phyloP scores from a whole-genome alignment of 164 flowering plant species.

The Magnolia kwangsiensis region DNA sequence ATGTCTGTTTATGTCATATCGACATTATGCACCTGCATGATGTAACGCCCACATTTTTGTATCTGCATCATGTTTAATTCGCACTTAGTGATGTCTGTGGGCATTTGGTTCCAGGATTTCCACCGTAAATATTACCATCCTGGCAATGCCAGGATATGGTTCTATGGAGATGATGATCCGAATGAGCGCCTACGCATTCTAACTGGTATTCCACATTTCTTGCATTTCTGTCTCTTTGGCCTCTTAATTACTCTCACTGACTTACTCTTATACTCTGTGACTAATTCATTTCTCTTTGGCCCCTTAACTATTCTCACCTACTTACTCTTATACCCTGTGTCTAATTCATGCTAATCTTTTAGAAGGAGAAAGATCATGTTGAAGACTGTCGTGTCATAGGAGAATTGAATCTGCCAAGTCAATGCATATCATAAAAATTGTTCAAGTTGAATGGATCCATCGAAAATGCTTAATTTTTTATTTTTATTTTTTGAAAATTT shows the following conservation, averaged over 20 bases:
- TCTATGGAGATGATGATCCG: conserved; percentile 97
- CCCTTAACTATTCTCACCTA: background rate
- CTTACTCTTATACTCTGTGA: background rate
- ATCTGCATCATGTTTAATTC: background rate
- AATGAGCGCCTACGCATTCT: conserved; percentile 77
- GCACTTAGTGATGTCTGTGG: background rate
- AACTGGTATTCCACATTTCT: conserved; percentile 54
- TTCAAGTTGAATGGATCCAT: too few relatives aligned
- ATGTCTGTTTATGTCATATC: background rate
- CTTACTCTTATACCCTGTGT: background rate
- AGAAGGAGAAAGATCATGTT: background rate
- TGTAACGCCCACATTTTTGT: background rate
- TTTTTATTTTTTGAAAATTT: too few relatives aligned
- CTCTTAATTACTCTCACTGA: background rate
- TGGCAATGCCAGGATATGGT: conserved; percentile 97
- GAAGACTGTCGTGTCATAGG: background rate
- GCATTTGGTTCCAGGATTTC: conserved; percentile 62
- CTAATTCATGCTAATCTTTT: background rate
- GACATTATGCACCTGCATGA: background rate
- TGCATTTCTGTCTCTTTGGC: background rate
- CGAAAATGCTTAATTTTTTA: too few relatives aligned
- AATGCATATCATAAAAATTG: too few relatives aligned
- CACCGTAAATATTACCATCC: conserved; percentile 93
- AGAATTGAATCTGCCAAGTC: too few relatives aligned
- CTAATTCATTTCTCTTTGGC: background rate